These are phyloP conservation scores for Cordyceps fumosorosea DNA, from an alignment of 2,329 filamentous ascomycete genomes.

Conservation along the genomic window DNA sequence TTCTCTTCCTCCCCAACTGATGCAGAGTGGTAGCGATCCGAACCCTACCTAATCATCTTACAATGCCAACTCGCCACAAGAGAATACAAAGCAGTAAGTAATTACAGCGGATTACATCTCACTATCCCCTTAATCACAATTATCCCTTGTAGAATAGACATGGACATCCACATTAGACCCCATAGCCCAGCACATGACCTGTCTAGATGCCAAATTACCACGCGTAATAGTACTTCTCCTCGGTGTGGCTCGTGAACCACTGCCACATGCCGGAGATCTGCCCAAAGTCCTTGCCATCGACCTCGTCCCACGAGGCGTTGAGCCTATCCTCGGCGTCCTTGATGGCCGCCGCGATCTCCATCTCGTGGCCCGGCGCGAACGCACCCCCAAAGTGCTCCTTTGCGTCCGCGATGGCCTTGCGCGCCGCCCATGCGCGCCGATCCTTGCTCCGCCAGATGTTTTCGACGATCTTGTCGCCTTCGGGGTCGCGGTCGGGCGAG, in stretches of 20 bases:
- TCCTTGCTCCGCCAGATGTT: neutral
- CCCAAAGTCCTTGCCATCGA: neutral
- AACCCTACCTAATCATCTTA: too few species aligned
- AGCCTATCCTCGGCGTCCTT: neutral
- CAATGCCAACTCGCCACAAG: too few species aligned
- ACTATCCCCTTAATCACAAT: too few species aligned
- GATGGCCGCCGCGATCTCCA: neutral
- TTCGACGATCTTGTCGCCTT: neutral
- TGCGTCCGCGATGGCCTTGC: neutral
- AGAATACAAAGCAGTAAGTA: too few species aligned
- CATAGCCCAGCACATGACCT: too few species aligned
- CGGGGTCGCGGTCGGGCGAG: too few species aligned
- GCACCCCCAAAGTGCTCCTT: neutral
- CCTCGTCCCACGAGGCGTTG: neutral
- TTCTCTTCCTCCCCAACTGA: too few species aligned
- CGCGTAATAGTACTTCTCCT: neutral
- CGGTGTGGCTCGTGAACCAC: neutral
- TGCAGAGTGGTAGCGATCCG: too few species aligned
- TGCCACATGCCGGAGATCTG: neutral
- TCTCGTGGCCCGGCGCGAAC: neutral
- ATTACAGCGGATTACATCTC: too few species aligned
- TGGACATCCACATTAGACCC: too few species aligned
- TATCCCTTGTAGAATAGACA: too few species aligned
- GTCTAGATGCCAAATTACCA: too few species aligned
- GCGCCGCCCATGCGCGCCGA: neutral